A percentile compares a stretch with the other conserved stretches of the same genome.
Conservation (phyloP, 2,329 filamentous ascomycete species). For the Sporothrix euskadiensis region DNA sequence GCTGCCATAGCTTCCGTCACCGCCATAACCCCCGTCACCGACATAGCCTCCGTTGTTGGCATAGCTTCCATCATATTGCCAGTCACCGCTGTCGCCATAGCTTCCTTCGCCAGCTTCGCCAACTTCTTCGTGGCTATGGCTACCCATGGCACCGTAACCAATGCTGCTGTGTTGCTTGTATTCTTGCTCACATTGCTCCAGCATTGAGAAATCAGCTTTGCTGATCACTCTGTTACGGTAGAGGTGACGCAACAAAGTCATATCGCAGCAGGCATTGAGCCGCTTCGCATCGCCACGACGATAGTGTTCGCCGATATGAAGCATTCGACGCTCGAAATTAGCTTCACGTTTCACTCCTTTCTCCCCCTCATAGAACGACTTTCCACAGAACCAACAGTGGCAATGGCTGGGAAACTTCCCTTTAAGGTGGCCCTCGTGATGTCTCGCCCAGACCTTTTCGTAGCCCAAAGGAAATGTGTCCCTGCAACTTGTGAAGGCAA, state of each 20-base stretch:
- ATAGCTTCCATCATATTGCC: too few relatives aligned
- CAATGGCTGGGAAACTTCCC: conserved; percentile 41
- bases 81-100: too few relatives aligned
- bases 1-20: too few relatives aligned
- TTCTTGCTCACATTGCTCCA: neutral
- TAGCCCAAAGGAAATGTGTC: neutral
- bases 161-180: neutral
- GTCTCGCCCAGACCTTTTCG: conserved; percentile 47
- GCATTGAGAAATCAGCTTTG: neutral
- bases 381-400: conserved; percentile 55
- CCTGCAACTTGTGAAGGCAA: conserved; percentile 44
- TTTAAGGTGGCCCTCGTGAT: conserved; percentile 45
- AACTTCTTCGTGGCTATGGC: neutral
- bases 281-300: neutral
- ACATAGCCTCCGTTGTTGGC: too few relatives aligned
- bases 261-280: neutral
- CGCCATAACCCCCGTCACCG: too few relatives aligned
- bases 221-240: neutral
- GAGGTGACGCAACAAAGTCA: neutral
- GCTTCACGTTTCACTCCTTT: neutral
- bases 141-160: neutral
- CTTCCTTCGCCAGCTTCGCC: too few relatives aligned
- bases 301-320: neutral
- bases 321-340: neutral
- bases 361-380: conserved; percentile 37